Evolutionary conservation across 768 basidiomycete species (phyloP).

Genomic region (Sporobolomyces pararoseus): DNA sequence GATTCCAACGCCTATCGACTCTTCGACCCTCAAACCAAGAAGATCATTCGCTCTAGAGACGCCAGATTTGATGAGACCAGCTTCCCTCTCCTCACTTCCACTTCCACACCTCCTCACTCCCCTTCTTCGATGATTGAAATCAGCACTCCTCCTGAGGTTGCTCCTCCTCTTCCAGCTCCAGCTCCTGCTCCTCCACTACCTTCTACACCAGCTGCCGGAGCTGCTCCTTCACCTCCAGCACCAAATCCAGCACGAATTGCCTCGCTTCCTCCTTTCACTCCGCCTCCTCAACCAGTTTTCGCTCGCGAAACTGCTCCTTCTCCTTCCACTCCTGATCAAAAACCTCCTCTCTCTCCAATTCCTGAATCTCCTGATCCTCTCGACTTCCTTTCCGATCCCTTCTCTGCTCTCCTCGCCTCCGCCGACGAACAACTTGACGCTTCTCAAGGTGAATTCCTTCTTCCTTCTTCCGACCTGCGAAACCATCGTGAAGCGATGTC

Average conservation of each 20-base stretch:
- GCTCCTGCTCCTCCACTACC: too few species aligned
- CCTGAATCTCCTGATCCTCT: background rate
- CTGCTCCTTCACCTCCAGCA: too few species aligned
- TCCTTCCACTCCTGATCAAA: background rate
- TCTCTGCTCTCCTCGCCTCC: background rate
- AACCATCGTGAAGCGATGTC: too few species aligned
- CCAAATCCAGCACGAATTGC: too few species aligned
- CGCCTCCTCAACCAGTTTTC: too few species aligned
- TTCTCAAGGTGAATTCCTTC: background rate
- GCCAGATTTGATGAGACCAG: slow-evolving; percentile 11
- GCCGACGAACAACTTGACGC: background rate
- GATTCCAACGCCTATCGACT: slow-evolving; percentile 5
- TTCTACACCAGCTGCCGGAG: too few species aligned
- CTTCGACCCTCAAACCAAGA: background rate
- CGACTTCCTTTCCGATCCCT: background rate
- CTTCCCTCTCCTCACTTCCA: slow-evolving; percentile 1
- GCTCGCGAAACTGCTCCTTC: too few species aligned
- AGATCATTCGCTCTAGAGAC: slow-evolving; percentile 2
- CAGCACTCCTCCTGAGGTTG: too few species aligned
- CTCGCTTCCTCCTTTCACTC: too few species aligned
- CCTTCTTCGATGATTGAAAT: too few species aligned
- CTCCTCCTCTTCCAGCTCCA: too few species aligned
- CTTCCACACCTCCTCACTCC: too few species aligned
- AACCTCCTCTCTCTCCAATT: background rate
- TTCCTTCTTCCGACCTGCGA: background rate